Percentiles rank a stretch among this genome's conserved stretches.
phyloP scores from a whole-genome alignment of 768 basidiomycete species.

The Obba rivulosa region DNA sequence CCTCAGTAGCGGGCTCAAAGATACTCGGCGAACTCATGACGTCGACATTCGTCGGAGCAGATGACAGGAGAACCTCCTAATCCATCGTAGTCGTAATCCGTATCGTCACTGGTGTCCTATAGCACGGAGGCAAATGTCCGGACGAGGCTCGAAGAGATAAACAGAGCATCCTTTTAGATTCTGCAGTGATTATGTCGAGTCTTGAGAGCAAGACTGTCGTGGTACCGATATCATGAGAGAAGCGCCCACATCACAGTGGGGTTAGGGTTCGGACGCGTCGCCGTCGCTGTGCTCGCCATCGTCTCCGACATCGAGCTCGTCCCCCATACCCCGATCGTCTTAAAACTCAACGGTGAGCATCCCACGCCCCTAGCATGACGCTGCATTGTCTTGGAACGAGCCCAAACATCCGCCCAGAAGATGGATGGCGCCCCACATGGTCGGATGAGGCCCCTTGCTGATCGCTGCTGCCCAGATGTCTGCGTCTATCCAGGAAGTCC shows the following conservation, averaged over 20 bases:
- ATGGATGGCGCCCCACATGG: background rate
- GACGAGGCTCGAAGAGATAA: no score
- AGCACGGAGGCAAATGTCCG: no score
- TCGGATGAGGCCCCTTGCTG: background rate
- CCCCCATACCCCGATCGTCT: background rate
- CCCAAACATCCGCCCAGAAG: background rate
- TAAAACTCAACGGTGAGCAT: background rate
- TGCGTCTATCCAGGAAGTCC: slow-evolving; percentile 79
- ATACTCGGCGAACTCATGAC: no score
- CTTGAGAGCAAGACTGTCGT: no score
- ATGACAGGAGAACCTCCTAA: no score
- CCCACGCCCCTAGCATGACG: background rate
- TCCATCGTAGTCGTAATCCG: no score
- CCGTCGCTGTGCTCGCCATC: background rate
- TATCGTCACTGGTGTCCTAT: no score
- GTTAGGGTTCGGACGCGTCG: background rate
- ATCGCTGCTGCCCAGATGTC: slow-evolving; percentile 47
- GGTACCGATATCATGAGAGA: no score
- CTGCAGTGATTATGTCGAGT: no score
- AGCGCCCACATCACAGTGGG: background rate
- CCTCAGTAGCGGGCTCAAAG: no score
- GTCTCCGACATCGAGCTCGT: slow-evolving; percentile 1
- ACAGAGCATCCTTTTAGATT: no score
- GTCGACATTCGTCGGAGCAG: no score
- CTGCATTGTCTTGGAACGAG: background rate